Percentiles rank a stretch among this genome's conserved stretches.
phyloP scores from a whole-genome alignment of 2,329 filamentous ascomycete genomes.

The Geosmithia flava region DNA sequence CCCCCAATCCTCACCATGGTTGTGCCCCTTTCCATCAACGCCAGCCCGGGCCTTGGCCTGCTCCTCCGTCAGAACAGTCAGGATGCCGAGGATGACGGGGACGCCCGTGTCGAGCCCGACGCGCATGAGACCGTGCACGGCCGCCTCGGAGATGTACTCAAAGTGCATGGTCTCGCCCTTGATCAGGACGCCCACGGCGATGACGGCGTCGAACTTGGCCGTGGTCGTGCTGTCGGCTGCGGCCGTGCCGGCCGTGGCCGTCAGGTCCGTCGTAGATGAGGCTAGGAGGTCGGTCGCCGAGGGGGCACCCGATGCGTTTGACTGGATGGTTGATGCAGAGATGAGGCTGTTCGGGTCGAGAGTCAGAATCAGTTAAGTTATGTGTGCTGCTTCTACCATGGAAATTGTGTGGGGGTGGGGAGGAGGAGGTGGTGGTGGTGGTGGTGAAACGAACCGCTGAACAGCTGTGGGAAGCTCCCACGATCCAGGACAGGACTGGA shows the following conservation, averaged over 20 bases:
- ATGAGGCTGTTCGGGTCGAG: slow-evolving; percentile 63
- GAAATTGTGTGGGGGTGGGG: not conserved
- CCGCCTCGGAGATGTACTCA: slow-evolving; percentile 91
- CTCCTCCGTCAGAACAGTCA: slow-evolving; percentile 80
- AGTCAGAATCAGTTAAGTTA: too few relatives aligned
- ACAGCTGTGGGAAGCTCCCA: slow-evolving; percentile 92
- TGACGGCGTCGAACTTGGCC: slow-evolving; percentile 78
- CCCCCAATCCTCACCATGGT: slow-evolving; percentile 96
- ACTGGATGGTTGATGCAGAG: slow-evolving; percentile 76
- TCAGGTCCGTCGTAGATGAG: slow-evolving; percentile 55
- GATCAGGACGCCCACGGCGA: slow-evolving; percentile 91
- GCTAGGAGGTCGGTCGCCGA: slow-evolving; percentile 69
- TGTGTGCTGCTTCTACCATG: too few relatives aligned
- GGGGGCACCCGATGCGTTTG: slow-evolving; percentile 46
- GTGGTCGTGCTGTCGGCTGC: slow-evolving; percentile 26
- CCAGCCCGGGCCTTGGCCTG: slow-evolving; percentile 82
- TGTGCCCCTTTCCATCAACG: slow-evolving; percentile 55
- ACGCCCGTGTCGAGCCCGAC: slow-evolving; percentile 81
- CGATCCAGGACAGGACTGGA: slow-evolving; percentile 82
- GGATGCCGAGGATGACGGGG: slow-evolving; percentile 81
- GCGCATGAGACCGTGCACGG: slow-evolving; percentile 86
- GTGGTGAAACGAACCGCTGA: slow-evolving; percentile 45
- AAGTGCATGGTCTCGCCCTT: slow-evolving; percentile 99
- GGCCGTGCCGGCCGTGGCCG: slow-evolving; percentile 22
- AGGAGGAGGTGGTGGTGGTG: not conserved